Evolutionary conservation across 2,329 filamentous ascomycete species (phyloP).

Genomic region (Alternaria alternata): DNA sequence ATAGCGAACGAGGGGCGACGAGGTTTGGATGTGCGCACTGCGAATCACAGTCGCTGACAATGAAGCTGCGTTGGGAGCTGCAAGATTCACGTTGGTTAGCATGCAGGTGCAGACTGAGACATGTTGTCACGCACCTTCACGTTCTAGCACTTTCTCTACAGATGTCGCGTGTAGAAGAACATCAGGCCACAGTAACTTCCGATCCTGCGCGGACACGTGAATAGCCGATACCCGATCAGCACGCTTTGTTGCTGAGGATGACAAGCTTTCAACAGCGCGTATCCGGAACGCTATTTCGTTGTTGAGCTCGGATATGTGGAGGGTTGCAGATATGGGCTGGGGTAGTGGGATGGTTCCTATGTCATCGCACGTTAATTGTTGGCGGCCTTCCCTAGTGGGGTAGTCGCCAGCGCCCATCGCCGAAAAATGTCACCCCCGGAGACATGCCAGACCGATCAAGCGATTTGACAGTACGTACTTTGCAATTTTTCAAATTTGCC

Average conservation of each 20-base stretch:
- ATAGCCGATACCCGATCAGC: conserved; percentile 31
- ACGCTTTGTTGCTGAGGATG: conserved; percentile 16
- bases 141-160: conserved; percentile 13
- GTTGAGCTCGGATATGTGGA: conserved; percentile 46
- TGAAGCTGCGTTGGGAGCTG: not conserved
- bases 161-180: conserved; percentile 19
- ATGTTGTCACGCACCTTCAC: conserved; percentile 16
- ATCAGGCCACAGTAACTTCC: conserved; percentile 24
- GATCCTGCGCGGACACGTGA: conserved; percentile 1
- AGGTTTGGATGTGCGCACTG: conserved; percentile 16
- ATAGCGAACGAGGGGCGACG: conserved; percentile 25
- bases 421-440: not conserved
- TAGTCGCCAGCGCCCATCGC: conserved; percentile 3
- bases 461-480: not conserved
- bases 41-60: conserved; percentile 15
- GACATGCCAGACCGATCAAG: not conserved
- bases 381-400: conserved; percentile 23
- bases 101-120: not conserved
- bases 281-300: conserved; percentile 43
- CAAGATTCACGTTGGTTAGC: not conserved
- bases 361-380: conserved; percentile 33
- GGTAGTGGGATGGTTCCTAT: conserved; percentile 23
- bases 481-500: not conserved
- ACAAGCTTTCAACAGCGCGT: conserved; percentile 21
- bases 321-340: conserved; percentile 23